Evolutionary conservation across 1,284 basidiomycete species (phyloP).

Genomic region (Puccinia horiana): DNA sequence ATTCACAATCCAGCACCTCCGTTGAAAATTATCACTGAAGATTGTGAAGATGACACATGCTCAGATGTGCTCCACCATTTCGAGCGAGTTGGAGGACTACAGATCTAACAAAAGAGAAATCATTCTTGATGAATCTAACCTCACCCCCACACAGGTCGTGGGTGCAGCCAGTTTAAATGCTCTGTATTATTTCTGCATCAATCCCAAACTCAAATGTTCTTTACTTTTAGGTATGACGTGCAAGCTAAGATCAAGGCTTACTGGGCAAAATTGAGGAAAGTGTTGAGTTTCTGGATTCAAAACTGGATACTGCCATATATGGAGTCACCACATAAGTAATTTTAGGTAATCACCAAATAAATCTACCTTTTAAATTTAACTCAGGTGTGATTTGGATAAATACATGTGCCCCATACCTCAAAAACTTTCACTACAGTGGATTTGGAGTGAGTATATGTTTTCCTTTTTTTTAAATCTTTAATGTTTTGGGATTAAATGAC

Average conservation of each 20-base stretch:
- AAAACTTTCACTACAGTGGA: background rate
- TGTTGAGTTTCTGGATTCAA: conserved; percentile 53
- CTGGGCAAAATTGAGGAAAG: conserved; percentile 67
- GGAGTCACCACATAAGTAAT: conserved; percentile 39
- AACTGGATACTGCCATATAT: conserved; percentile 38
- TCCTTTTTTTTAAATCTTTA: conserved; percentile 40
- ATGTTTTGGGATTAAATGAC: background rate
- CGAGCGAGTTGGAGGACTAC: background rate
- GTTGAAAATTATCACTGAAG: background rate
- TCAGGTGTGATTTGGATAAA: background rate
- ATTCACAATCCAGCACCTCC: background rate
- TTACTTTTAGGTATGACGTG: conserved; percentile 19
- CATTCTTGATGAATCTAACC: conserved; percentile 68
- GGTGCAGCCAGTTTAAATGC: conserved; percentile 69
- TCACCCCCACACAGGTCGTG: conserved; percentile 73
- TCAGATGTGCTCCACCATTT: conserved; percentile 10
- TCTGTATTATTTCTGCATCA: conserved; percentile 64
- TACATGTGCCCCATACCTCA: background rate
- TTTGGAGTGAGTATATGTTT: conserved; percentile 53
- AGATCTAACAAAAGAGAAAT: conserved; percentile 55
- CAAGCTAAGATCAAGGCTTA: conserved; percentile 62
- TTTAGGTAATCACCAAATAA: background rate
- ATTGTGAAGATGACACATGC: background rate
- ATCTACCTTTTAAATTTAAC: background rate
- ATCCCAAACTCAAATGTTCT: conserved; percentile 62